Evolutionary conservation across 768 basidiomycete species (phyloP).

Genomic region (Macrocybe gigantea): DNA sequence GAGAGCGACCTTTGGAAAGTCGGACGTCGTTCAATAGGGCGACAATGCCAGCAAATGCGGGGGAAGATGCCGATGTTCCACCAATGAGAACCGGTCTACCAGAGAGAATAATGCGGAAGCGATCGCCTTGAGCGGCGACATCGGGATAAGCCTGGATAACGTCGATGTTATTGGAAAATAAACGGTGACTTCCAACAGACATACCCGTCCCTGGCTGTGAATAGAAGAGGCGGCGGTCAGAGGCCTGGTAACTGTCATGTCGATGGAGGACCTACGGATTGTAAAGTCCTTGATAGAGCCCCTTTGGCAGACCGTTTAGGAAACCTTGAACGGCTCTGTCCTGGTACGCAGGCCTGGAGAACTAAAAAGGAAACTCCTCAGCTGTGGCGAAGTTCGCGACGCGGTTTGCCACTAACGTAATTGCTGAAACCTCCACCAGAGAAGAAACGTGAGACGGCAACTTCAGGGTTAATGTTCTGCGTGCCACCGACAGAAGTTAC

Average conservation of each 20-base stretch:
- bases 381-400: background rate
- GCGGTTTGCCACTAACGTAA: conserved; percentile 27
- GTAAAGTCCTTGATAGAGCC: conserved; percentile 19
- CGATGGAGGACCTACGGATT: conserved; percentile 10
- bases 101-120: conserved; percentile 15
- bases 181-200: background rate
- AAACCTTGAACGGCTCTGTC: conserved; percentile 20
- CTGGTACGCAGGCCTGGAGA: conserved; percentile 27
- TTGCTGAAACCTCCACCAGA: conserved; percentile 59
- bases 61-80: conserved; percentile 21
- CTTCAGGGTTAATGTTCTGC: conserved; percentile 36
- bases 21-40: conserved; percentile 24
- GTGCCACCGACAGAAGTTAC: conserved; percentile 61
- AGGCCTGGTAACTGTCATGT: background rate
- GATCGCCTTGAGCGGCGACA: conserved; percentile 20
- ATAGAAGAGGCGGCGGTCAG: background rate
- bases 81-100: conserved; percentile 11
- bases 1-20: conserved; percentile 8
- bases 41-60: conserved; percentile 17
- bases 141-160: conserved; percentile 14
- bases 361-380: conserved; percentile 2
- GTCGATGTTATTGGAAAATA: no score
- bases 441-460: conserved; percentile 30
- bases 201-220: conserved; percentile 13
- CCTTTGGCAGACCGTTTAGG: conserved; percentile 16